phyloP scores from a whole-genome alignment of 2,329 filamentous ascomycete species.

The Teratosphaeria nubilosa region DNA sequence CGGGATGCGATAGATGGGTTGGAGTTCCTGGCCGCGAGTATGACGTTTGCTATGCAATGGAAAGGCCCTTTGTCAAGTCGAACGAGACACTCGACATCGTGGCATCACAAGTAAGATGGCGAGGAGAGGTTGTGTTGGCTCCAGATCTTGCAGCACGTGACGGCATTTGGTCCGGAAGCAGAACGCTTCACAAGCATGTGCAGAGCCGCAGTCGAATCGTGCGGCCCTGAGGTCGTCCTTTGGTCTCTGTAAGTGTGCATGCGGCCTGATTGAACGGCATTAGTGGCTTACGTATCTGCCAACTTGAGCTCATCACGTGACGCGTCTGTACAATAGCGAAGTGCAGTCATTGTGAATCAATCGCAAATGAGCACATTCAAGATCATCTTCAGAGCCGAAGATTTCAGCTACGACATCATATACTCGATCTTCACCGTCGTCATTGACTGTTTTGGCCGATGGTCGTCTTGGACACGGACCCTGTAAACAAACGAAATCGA shows the following conservation, averaged over 20 bases:
- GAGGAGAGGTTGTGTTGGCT: not conserved
- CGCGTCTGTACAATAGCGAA: not conserved
- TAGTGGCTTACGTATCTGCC: not conserved
- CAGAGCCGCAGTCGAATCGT: not conserved
- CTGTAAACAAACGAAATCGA: not conserved
- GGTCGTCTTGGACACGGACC: not conserved
- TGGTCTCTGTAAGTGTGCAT: not conserved
- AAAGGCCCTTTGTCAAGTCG: not conserved
- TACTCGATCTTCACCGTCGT: not conserved
- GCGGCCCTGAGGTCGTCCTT: not conserved
- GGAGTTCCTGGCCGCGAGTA: not conserved
- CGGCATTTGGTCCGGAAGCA: not conserved
- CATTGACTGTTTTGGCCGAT: not conserved
- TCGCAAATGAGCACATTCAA: not conserved
- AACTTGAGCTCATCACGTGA: not conserved
- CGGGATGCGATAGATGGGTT: slow-evolving; percentile 1
- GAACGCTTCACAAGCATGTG: not conserved
- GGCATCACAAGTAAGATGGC: not conserved
- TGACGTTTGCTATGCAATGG: not conserved
- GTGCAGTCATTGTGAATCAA: not conserved
- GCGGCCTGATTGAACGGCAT: not conserved
- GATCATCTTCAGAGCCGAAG: not conserved
- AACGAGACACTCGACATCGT: not conserved
- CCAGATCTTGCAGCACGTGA: not conserved
- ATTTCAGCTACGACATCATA: not conserved